These are phyloP conservation scores for Hypocreales sp. DNA, from an alignment of 2,329 filamentous ascomycete genomes.

Conservation along the genomic window DNA sequence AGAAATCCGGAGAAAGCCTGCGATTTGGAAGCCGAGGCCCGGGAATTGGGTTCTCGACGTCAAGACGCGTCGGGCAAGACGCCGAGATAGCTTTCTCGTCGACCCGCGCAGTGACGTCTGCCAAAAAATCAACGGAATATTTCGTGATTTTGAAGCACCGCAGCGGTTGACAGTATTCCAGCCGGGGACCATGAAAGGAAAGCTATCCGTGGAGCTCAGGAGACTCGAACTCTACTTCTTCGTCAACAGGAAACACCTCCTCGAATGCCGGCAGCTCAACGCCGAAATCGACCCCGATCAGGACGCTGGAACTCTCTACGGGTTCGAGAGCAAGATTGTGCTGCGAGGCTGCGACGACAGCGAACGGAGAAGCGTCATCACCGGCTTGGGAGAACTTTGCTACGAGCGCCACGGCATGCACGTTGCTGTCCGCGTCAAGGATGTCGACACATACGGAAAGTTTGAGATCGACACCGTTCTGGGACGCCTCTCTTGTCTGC, in stretches of 20 bases:
- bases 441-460: neutral
- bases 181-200: conserved; percentile 10
- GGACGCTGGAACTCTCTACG: conserved; percentile 43
- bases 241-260: conserved; percentile 24
- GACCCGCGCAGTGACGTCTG: conserved; percentile 30
- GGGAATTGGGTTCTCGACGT: conserved; percentile 20
- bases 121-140: conserved; percentile 23
- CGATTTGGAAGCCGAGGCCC: conserved; percentile 11
- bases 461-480: conserved; percentile 1
- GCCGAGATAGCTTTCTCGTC: conserved; percentile 19
- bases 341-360: conserved; percentile 27
- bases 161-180: conserved; percentile 18
- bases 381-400: conserved; percentile 27
- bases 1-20: conserved; percentile 31
- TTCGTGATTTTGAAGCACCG: conserved; percentile 21
- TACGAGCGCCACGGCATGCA: conserved; percentile 22
- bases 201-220: conserved; percentile 31
- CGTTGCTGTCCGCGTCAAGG: conserved; percentile 10
- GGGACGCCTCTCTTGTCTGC: conserved; percentile 1
- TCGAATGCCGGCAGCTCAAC: conserved; percentile 32
- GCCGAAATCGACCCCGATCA: conserved; percentile 40
- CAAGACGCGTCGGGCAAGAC: conserved; percentile 4
- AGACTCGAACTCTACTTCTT: conserved; percentile 36
- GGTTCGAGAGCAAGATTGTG: conserved; percentile 42
- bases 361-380: conserved; percentile 32